Evolutionary conservation across 345 rosid species (phyloP).

Genomic region (Pistacia integerrima): DNA sequence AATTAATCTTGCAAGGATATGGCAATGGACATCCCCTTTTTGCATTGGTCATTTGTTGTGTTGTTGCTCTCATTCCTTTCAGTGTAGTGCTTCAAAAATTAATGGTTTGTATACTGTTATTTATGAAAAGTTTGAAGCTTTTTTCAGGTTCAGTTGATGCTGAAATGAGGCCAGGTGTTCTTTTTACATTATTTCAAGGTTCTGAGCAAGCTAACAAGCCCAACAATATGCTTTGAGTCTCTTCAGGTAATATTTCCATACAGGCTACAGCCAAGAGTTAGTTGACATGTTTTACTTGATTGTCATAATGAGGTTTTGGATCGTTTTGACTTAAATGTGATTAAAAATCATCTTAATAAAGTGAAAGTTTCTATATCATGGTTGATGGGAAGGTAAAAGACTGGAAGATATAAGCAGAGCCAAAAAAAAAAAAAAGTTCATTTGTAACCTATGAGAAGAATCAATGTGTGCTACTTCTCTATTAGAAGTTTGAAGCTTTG

Average conservation of each 20-base stretch:
- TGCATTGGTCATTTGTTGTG: neutral
- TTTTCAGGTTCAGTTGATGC: conserved; percentile 58
- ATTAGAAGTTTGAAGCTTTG: conserved; percentile 4
- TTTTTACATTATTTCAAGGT: conserved; percentile 52
- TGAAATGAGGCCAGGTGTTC: conserved; percentile 56
- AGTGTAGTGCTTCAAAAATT: neutral
- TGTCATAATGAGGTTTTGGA: neutral
- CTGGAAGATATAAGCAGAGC: neutral
- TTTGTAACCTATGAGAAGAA: neutral
- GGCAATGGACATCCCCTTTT: neutral
- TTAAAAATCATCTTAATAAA: conserved; percentile 1
- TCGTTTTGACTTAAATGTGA: neutral
- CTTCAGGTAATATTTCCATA: conserved; percentile 61
- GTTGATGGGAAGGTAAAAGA: conserved; percentile 2
- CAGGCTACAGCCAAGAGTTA: no score
- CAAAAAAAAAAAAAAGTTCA: neutral
- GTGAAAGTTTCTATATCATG: neutral
- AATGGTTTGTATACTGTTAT: neutral
- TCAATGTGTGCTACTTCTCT: neutral
- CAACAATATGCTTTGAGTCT: conserved; percentile 76
- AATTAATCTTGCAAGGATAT: conserved; percentile 1
- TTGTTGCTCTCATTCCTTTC: neutral
- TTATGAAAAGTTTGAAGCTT: conserved; percentile 20
- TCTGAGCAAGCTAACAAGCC: conserved; percentile 52
- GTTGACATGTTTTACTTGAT: conserved; percentile 10